phyloP scores from a whole-genome alignment of 768 basidiomycete species.

The Lactarius psammicola region DNA sequence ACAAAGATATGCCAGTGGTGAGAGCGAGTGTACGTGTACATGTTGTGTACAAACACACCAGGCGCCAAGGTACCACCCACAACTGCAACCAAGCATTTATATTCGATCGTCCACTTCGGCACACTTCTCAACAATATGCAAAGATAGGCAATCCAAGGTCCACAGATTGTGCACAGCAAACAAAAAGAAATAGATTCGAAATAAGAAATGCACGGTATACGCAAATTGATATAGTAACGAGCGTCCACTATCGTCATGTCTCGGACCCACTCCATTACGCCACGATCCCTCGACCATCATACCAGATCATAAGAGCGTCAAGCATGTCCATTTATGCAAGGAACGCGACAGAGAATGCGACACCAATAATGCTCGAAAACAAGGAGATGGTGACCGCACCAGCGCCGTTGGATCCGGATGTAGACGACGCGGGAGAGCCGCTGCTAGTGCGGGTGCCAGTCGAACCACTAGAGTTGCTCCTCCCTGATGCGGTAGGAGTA shows the following conservation, averaged over 20 bases:
- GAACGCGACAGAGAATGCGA: conserved; percentile 23
- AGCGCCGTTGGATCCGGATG: conserved; percentile 18
- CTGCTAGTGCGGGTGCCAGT: conserved; percentile 2
- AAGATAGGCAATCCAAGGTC: neutral
- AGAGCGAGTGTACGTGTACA: no score
- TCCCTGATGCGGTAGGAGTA: neutral
- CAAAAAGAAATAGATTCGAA: neutral
- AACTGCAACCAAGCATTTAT: no score
- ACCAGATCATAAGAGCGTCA: neutral
- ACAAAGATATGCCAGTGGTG: no score
- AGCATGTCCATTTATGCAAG: conserved; percentile 9
- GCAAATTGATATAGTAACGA: neutral
- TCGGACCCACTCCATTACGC: neutral
- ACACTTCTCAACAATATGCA: no score
- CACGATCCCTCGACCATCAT: neutral
- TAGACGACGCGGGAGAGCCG: conserved; percentile 1
- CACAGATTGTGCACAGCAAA: neutral
- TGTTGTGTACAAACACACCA: no score
- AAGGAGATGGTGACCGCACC: conserved; percentile 14
- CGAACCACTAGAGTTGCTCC: neutral
- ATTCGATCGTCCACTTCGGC: neutral
- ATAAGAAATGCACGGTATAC: conserved; percentile 13
- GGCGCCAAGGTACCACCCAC: no score
- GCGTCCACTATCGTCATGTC: conserved; percentile 4
- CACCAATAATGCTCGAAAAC: conserved; percentile 20